Conservation (phyloP, 371 early-diverging fungal genomes). For the Mucor indicus region DNA sequence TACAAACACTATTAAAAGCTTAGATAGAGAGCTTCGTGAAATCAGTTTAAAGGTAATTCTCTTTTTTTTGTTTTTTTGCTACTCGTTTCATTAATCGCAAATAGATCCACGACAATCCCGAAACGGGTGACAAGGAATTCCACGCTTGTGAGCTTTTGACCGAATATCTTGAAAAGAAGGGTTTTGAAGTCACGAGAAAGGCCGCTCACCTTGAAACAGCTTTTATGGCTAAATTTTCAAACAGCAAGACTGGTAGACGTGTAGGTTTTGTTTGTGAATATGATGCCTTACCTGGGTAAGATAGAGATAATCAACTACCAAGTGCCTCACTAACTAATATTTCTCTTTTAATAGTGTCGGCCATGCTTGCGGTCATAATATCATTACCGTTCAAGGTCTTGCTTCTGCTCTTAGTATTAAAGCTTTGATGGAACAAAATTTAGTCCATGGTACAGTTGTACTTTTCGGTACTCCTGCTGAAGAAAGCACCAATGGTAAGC, state of each 20-base stretch:
- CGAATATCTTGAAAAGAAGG: constrained; percentile 53
- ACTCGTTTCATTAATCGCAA: neutral
- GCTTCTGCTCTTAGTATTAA: constrained; percentile 62
- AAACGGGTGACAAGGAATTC: constrained; percentile 56
- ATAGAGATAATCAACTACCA: neutral
- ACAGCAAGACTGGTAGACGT: constrained; percentile 34
- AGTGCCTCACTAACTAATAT: neutral
- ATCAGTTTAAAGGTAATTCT: constrained; percentile 18
- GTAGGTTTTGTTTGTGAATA: constrained; percentile 64
- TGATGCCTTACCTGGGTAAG: constrained; percentile 63
- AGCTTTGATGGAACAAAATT: constrained; percentile 45
- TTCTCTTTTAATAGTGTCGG: constrained; percentile 47
- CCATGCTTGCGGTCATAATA: constrained; percentile 67
- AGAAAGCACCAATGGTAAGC: constrained; percentile 71
- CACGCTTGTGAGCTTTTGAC: constrained; percentile 50
- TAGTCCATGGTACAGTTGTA: constrained; percentile 56
- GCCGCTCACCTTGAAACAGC: constrained; percentile 61
- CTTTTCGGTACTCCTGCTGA: constrained; percentile 85
- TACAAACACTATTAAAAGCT: constrained; percentile 5
- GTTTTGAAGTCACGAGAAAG: constrained; percentile 51
- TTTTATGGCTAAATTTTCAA: constrained; percentile 58
- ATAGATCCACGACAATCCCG: constrained; percentile 65
- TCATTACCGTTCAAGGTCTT: constrained; percentile 70
- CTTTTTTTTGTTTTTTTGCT: neutral
- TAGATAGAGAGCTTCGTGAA: constrained; percentile 15